Percentiles rank a stretch among this genome's conserved stretches.
These are phyloP conservation scores for Pestalotiopsis sp. DNA, from an alignment of 2,329 filamentous ascomycete genomes.

Conservation along the genomic window DNA sequence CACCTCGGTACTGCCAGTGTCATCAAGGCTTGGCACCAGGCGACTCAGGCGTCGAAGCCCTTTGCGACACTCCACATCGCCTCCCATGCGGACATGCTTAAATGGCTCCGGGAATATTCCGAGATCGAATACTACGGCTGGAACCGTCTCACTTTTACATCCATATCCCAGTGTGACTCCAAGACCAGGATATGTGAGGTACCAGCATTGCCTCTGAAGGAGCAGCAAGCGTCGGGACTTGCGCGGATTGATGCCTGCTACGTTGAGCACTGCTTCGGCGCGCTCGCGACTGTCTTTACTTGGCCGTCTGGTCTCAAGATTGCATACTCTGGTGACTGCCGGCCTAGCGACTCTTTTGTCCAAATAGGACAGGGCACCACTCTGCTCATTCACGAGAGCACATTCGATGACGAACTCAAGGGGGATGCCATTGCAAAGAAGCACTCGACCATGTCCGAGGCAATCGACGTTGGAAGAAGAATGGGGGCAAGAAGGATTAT, in stretches of 20 bases:
- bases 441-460: conserved; percentile 87
- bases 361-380: conserved; percentile 74
- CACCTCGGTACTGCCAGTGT: conserved; percentile 83
- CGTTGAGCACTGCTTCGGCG: conserved; percentile 79
- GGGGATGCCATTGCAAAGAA: conserved; percentile 85
- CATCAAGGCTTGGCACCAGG: conserved; percentile 79
- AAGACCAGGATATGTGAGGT: conserved; percentile 23
- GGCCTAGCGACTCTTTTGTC: conserved; percentile 74
- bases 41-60: conserved; percentile 39
- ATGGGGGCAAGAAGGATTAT: conserved; percentile 84
- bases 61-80: conserved; percentile 63
- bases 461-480: conserved; percentile 71
- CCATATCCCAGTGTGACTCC: conserved; percentile 10
- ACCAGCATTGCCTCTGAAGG: conserved; percentile 36
- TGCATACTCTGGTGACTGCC: conserved; percentile 92
- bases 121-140: conserved; percentile 78
- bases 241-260: conserved; percentile 64
- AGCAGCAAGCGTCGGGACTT: conserved; percentile 63
- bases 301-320: conserved; percentile 83
- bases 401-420: conserved; percentile 84
- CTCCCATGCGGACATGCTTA: conserved; percentile 71
- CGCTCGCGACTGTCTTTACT: conserved; percentile 76
- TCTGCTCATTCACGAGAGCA: conserved; percentile 92
- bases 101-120: conserved; percentile 80
- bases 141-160: conserved; percentile 41